Conservation (phyloP, 1,284 basidiomycete species). For the Peniophora sp. region DNA sequence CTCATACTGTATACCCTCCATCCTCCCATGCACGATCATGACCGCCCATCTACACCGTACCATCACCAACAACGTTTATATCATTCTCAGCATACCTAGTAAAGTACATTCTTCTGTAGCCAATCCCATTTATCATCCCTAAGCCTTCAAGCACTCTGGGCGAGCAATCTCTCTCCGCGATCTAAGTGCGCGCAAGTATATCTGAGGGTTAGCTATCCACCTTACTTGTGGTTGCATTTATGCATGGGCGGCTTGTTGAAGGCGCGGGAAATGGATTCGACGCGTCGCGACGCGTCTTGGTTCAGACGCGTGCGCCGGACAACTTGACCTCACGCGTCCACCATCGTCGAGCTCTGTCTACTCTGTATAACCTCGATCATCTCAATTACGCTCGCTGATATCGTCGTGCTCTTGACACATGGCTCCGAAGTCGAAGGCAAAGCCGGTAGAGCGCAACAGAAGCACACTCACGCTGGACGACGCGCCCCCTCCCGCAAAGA, state of each 20-base stretch:
- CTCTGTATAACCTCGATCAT: background rate
- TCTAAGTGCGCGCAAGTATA: background rate
- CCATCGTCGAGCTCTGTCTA: background rate
- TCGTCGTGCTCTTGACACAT: slow-evolving; percentile 5
- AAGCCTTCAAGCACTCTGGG: background rate
- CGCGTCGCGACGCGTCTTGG: background rate
- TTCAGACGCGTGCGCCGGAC: background rate
- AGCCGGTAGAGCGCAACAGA: slow-evolving; percentile 8
- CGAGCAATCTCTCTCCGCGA: background rate
- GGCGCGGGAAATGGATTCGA: background rate
- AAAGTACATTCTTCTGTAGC: background rate
- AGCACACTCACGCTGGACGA: slow-evolving; percentile 17
- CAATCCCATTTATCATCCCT: background rate
- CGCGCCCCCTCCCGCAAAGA: slow-evolving; percentile 16
- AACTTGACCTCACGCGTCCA: background rate
- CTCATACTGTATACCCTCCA: too few species aligned
- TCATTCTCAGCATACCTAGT: background rate
- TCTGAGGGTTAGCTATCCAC: background rate
- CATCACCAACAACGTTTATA: too few species aligned
- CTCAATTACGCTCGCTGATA: background rate
- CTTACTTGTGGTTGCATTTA: background rate
- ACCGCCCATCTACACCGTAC: too few species aligned
- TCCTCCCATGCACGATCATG: too few species aligned
- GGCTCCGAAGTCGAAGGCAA: slow-evolving; percentile 11
- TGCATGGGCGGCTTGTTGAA: too few species aligned